phyloP scores from a whole-genome alignment of 768 basidiomycete species.

The Tricholoma sp. region DNA sequence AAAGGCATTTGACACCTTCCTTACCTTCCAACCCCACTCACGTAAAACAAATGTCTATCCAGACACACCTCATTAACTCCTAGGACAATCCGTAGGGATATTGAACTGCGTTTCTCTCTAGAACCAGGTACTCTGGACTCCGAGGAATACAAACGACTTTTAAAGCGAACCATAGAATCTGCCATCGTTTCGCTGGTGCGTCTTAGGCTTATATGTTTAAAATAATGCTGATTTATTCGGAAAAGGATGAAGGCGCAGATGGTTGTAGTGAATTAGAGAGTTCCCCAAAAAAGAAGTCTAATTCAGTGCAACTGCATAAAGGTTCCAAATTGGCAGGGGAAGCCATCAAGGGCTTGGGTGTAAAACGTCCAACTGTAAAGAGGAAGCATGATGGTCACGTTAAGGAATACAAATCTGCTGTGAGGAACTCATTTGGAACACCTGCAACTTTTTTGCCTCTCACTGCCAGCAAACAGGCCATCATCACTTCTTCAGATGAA shows the following conservation, averaged over 20 bases:
- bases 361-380: conserved; percentile 5
- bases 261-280: conserved; percentile 6
- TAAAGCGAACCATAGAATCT: conserved; percentile 39
- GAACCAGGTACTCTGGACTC: conserved; percentile 37
- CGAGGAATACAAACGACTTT: conserved; percentile 37
- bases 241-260: neutral
- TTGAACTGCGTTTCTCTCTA: conserved; percentile 45
- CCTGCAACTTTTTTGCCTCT: neutral
- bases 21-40: neutral
- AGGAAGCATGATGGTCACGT: conserved; percentile 11
- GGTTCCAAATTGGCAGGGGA: conserved; percentile 1
- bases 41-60: neutral
- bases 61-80: conserved; percentile 38
- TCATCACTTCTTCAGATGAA: conserved; percentile 35
- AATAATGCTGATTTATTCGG: neutral
- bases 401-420: conserved; percentile 34
- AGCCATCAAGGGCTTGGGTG: neutral
- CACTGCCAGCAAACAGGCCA: conserved; percentile 22
- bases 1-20: neutral
- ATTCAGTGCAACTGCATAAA: neutral
- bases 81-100: conserved; percentile 42
- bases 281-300: conserved; percentile 5
- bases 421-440: conserved; percentile 12
- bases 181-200: conserved; percentile 25
- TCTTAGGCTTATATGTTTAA: neutral